Base-by-base conservation (phyloP, 2,329 filamentous ascomycete species). In the Hymenoscyphus fructigenus region DNA sequence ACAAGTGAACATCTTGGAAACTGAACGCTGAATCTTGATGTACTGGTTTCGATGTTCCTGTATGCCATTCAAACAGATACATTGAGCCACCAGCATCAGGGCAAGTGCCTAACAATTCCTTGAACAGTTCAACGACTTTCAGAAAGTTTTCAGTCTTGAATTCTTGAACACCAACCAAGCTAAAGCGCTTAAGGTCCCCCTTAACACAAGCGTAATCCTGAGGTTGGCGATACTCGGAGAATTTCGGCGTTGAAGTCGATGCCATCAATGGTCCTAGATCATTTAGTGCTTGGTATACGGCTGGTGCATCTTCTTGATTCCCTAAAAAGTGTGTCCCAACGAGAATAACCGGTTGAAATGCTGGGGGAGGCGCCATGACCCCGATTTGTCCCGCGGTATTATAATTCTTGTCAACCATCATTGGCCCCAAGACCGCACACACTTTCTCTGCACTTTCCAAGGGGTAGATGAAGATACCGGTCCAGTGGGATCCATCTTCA, bases 381-480 rank as follows among this genome's bases (percentile, higher is more conserved):
- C 62, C 60, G 17, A 67, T 67, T 1, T 60, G 44, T 14, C 63
- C 65, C 7, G 63, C 57, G 1, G 65, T 65, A 44, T 26, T 34
- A 26, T 62, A 20, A 17, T 23, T 20, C 5, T 38, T 29, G 50
- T 67, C 56, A 23, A 50, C 20, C 47, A 67, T 64, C 5, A 67
- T 34, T 20, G 23, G 7, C 15, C 61, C 53, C 63, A 77, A 72
- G 0, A 67, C 73, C 9, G 63, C 56, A 14, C 68, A 67, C 2
- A 77, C 72, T 57, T 72, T 72, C 20, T 68, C 60, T 7, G 71
- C 70, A 60, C 71, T 71, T 17, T 69, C 65, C 0, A 73, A 65
- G 3, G 73, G 70, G 56, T 76, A 78, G 17, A 75, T 62, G 32
- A 76, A 71, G 14, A 60, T 68, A 3, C 74, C 73, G 12, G 64